Evolutionary conservation across 768 basidiomycete species (phyloP).

Genomic region (Mrakia frigida): DNA sequence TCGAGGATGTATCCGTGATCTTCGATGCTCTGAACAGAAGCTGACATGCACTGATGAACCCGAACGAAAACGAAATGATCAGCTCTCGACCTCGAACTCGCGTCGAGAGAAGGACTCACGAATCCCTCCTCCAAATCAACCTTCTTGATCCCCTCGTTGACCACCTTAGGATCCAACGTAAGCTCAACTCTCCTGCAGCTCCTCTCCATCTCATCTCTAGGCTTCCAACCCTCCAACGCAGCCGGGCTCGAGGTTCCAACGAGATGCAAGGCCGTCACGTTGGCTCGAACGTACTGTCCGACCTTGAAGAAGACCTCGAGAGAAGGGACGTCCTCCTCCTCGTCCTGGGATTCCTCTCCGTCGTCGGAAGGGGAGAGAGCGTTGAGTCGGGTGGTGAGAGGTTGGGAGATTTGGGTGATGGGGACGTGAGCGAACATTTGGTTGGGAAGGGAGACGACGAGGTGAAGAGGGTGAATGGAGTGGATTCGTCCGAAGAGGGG

Average conservation of each 20-base stretch:
- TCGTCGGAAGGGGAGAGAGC: slow-evolving; percentile 49
- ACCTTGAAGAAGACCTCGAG: slow-evolving; percentile 66
- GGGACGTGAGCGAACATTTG: slow-evolving; percentile 91
- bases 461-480: slow-evolving; percentile 76
- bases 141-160: slow-evolving; percentile 75
- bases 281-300: slow-evolving; percentile 81
- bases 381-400: slow-evolving; percentile 68
- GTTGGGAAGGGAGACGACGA: slow-evolving; percentile 90
- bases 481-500: slow-evolving; percentile 83
- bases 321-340: slow-evolving; percentile 58
- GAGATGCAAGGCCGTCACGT: slow-evolving; percentile 64
- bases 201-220: slow-evolving; percentile 52
- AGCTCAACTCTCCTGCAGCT: slow-evolving; percentile 76
- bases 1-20: slow-evolving; percentile 93
- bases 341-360: slow-evolving; percentile 38
- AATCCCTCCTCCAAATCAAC: slow-evolving; percentile 69
- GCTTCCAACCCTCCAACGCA: slow-evolving; percentile 32
- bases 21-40: slow-evolving; percentile 74
- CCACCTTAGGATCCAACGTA: slow-evolving; percentile 71
- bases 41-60: slow-evolving; percentile 60
- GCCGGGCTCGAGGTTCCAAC: slow-evolving; percentile 51
- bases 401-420: slow-evolving; percentile 80
- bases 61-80: not conserved
- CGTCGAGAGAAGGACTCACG: slow-evolving; percentile 52
- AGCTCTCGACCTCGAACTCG: not conserved